phyloP scores from a whole-genome alignment of 2,329 filamentous ascomycete genomes.

The Mycosphaerella arachidis region DNA sequence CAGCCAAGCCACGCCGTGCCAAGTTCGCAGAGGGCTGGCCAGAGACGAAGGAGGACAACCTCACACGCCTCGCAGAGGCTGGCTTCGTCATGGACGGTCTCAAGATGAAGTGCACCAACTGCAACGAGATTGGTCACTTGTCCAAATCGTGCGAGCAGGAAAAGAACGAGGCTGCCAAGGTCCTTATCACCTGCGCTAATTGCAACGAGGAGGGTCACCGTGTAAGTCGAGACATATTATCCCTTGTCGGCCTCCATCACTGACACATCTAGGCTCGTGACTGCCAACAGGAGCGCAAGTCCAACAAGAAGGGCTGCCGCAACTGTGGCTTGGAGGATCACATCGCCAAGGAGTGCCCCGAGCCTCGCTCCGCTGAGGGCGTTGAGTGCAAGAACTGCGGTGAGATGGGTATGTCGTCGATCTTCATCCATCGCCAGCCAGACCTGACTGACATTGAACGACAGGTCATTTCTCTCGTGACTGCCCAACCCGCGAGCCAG shows the following conservation, averaged over 20 bases:
- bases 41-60: conserved; percentile 45
- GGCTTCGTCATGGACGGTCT: conserved; percentile 49
- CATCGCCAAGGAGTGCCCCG: conserved; percentile 60
- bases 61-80: conserved; percentile 48
- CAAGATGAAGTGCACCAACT: conserved; percentile 49
- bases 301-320: conserved; percentile 45
- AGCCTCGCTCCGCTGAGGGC: conserved; percentile 39
- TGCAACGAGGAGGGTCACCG: conserved; percentile 52
- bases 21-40: conserved; percentile 49
- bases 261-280: conserved; percentile 46
- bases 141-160: conserved; percentile 47
- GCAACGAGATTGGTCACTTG: conserved; percentile 43
- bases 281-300: conserved; percentile 56
- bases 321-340: conserved; percentile 42
- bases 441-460: background rate
- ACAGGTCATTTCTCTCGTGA: conserved; percentile 33
- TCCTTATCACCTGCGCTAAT: conserved; percentile 48
- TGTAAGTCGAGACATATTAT: background rate
- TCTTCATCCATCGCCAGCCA: background rate
- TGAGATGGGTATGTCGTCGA: conserved; percentile 8
- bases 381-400: conserved; percentile 34
- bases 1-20: conserved; percentile 43
- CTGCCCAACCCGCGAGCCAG: conserved; percentile 29
- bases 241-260: background rate
- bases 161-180: conserved; percentile 35